These are phyloP conservation scores for Gracilaria vermiculophylla DNA, from an alignment of 23 red algal species.

Conservation along the genomic window DNA sequence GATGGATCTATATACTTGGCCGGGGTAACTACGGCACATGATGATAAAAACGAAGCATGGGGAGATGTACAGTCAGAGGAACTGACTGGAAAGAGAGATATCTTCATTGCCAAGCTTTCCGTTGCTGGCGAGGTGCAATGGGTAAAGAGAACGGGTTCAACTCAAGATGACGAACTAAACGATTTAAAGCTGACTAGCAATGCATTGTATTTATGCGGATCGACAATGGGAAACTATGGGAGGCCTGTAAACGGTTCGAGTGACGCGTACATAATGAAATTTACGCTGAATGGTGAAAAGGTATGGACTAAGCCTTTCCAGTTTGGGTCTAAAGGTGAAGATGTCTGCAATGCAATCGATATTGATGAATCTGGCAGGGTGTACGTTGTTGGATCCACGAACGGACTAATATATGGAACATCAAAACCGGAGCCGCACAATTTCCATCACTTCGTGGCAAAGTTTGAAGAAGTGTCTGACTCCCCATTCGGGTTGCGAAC, in stretches of 20 bases:
- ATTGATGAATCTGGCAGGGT: slow-evolving; percentile 32
- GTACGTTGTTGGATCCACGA: slow-evolving; percentile 34
- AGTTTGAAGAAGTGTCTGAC: slow-evolving; percentile 23
- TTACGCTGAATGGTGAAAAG: slow-evolving; percentile 40
- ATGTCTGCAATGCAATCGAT: slow-evolving; percentile 51
- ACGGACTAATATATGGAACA: slow-evolving; percentile 45
- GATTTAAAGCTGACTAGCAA: slow-evolving; percentile 36
- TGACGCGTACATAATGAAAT: slow-evolving; percentile 59
- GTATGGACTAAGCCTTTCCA: slow-evolving; percentile 52
- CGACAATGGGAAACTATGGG: slow-evolving; percentile 49
- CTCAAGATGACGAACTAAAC: slow-evolving; percentile 29
- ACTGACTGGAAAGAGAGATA: slow-evolving; percentile 42
- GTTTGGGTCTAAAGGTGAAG: slow-evolving; percentile 55
- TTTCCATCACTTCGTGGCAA: slow-evolving; percentile 41
- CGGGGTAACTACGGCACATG: slow-evolving; percentile 28
- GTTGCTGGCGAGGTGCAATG: slow-evolving; percentile 22
- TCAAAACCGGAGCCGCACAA: not conserved
- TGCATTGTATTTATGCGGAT: slow-evolving; percentile 54
- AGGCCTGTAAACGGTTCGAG: slow-evolving; percentile 14
- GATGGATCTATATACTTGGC: slow-evolving; percentile 55
- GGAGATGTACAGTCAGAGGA: slow-evolving; percentile 45
- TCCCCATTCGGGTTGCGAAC: not conserved
- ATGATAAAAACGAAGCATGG: slow-evolving; percentile 28
- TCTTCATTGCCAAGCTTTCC: slow-evolving; percentile 62
- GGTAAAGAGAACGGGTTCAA: slow-evolving; percentile 57